phyloP scores from a whole-genome alignment of 495 filamentous ascomycete species.

The Talaromyces nanjingensis region DNA sequence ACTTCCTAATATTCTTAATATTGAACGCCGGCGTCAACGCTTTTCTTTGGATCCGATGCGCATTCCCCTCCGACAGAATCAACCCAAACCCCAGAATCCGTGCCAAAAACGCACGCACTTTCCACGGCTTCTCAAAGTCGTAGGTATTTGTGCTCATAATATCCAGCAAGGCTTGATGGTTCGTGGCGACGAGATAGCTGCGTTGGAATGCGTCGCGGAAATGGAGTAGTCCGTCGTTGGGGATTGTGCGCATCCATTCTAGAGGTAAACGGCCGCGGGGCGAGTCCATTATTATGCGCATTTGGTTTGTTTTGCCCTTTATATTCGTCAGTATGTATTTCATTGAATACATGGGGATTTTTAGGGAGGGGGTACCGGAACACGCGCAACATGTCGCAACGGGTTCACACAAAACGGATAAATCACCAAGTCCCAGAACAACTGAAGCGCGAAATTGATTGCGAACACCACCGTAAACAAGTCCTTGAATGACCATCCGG shows the following conservation, averaged over 20 bases:
- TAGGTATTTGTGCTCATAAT: slow-evolving; percentile 50
- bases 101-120: slow-evolving; percentile 47
- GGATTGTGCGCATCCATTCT: slow-evolving; percentile 66
- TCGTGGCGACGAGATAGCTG: slow-evolving; percentile 31
- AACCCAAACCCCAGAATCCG: slow-evolving; percentile 70
- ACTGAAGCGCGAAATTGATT: slow-evolving; percentile 20
- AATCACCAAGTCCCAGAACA: slow-evolving; percentile 48
- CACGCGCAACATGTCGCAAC: slow-evolving; percentile 53
- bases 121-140: slow-evolving; percentile 46
- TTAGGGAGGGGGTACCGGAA: slow-evolving; percentile 36
- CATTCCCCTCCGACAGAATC: slow-evolving; percentile 73
- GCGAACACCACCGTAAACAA: slow-evolving; percentile 8
- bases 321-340: too few species aligned
- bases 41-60: slow-evolving; percentile 66
- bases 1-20: slow-evolving; percentile 73
- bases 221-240: slow-evolving; percentile 83
- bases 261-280: slow-evolving; percentile 54
- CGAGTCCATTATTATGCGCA: slow-evolving; percentile 42
- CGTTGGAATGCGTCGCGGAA: slow-evolving; percentile 46
- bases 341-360: too few species aligned
- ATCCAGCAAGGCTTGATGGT: slow-evolving; percentile 41
- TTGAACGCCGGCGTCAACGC: slow-evolving; percentile 77
- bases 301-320: slow-evolving; percentile 53
- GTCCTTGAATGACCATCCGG: slow-evolving; percentile 5
- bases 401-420: slow-evolving; percentile 74